phyloP scores from a whole-genome alignment of 2,329 filamentous ascomycete genomes.

The Colletotrichum kahawae region DNA sequence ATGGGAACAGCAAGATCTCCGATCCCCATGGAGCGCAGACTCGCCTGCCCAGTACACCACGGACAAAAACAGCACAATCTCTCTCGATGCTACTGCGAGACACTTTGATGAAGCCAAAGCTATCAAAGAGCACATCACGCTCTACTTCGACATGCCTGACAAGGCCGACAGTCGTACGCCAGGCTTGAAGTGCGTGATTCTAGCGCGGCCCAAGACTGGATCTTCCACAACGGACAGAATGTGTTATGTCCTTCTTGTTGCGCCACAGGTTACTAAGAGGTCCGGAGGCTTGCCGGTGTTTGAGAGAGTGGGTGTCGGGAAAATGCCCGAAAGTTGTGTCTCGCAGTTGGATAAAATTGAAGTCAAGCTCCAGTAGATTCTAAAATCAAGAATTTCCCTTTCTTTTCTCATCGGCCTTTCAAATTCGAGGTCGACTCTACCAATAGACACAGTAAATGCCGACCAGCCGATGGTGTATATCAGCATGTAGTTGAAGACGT shows the following conservation, averaged over 20 bases:
- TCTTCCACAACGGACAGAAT: no score
- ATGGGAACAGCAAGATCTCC: not conserved
- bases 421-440: no score
- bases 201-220: no score
- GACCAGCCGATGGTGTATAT: no score
- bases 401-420: not conserved
- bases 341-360: not conserved
- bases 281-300: not conserved
- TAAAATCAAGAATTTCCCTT: not conserved
- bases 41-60: not conserved
- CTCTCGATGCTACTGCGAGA: not conserved
- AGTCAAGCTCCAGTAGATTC: not conserved
- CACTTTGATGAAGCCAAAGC: not conserved
- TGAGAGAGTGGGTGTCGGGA: not conserved
- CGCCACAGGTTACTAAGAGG: rapidly evolving
- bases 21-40: not conserved
- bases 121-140: no score
- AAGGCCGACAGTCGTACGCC: no score
- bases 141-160: no score
- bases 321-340: not conserved
- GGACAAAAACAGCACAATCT: not conserved
- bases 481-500: no score
- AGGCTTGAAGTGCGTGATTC: no score
- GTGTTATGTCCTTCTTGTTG: not conserved
- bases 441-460: no score